Conservation (phyloP, 164 flowering plant genomes). For the Nymphaea colorata region DNA sequence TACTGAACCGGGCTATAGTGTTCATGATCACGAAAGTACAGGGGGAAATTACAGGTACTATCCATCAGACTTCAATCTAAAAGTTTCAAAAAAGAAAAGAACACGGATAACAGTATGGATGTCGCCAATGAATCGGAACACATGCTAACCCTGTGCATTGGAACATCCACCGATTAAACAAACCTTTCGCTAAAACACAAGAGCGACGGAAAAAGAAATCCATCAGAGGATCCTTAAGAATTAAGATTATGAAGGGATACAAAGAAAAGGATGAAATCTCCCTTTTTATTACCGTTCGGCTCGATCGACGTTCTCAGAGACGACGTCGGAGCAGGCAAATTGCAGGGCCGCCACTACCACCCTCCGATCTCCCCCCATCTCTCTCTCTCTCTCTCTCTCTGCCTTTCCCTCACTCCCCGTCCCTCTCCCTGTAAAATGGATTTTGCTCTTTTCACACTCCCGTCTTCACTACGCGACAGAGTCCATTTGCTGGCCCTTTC, state of each 20-base stretch:
- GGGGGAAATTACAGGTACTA: too few species aligned
- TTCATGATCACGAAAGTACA: too few species aligned
- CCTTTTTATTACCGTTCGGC: conserved; percentile 58
- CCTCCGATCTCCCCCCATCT: conserved; percentile 23
- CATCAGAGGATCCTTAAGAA: neutral
- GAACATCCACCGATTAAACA: neutral
- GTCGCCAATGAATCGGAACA: neutral
- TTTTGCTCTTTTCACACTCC: neutral
- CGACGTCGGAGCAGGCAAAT: conserved; percentile 78
- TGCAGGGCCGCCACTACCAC: conserved; percentile 75
- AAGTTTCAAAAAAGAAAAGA: too few species aligned
- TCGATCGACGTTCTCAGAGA: conserved; percentile 54
- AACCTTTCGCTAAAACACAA: neutral
- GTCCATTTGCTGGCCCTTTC: too few species aligned
- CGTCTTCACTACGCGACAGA: neutral
- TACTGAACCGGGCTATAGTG: too few species aligned
- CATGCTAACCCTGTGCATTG: neutral
- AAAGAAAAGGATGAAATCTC: neutral
- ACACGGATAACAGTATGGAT: neutral
- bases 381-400: conserved; percentile 4
- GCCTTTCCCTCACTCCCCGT: conserved; percentile 1
- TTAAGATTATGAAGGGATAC: neutral
- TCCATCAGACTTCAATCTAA: too few species aligned
- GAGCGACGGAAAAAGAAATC: too few species aligned
- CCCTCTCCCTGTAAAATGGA: neutral